Evolutionary conservation across 768 basidiomycete genomes (phyloP), one percentile per base, ranked within the genome.

Genomic region (Trametes meyenii): DNA sequence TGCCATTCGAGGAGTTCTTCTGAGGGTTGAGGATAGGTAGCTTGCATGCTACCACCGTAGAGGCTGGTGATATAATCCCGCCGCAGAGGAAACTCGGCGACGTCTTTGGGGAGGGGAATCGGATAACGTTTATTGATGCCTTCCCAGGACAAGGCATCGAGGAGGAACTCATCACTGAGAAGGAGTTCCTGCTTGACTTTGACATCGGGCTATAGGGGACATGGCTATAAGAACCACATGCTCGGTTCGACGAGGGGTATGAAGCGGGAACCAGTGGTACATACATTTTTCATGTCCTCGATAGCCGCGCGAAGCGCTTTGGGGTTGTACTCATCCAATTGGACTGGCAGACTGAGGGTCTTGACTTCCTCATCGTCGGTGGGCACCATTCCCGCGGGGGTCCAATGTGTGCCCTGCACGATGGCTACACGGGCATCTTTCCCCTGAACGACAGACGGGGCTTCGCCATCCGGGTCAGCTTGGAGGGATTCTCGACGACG

Each of bases 121-220:
- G 42, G 42, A 21, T 44, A 44, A 24, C 43, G 42, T 5, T 45
- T 7, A 43, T 45, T 55, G 16, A 55, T 55, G 11, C 54, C 54
- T n/a, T 55, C 42, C 54, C 54, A 55, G 16, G 54, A 29, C 24
- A 55, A 33, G 4, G 54, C 43, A 35, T 38, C 33, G 17, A 55
- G 54, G 54, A 55, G 29, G 44, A 45, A 45, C n/a, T 45, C 54
- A 33, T 55, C 54, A n/a, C 44, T 55, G 29, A 55, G 33, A 17
- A 55, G 43, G 3, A 46, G 29, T 23, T 55, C 54, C 16, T 45
- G 19, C 54, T 55, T 55, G 10, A 55, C n/a, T n/a, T 55, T 46
- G 10, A 55, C 33, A n/a, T 55, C 54, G 16, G 54, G 54, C 54
- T 55, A 26, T 4, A 44, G 11, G 10, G 29, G 4, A 17, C 21